phyloP scores from a whole-genome alignment of 371 early-diverging fungal species.

The Mucor circinelloides region DNA sequence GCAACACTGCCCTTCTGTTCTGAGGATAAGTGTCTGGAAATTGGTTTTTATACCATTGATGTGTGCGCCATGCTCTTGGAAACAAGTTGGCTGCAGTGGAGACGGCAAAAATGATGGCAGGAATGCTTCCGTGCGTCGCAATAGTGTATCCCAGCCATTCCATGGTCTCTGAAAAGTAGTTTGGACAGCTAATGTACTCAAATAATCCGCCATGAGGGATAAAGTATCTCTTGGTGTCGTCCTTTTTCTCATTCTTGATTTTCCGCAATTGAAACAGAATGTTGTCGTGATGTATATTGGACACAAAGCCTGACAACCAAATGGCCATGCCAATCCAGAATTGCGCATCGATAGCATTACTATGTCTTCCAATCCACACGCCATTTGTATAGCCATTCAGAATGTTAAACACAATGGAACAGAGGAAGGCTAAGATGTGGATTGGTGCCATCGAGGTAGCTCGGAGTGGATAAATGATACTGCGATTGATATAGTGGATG shows the following conservation, averaged over 20 bases:
- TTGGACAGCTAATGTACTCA: constrained; percentile 62
- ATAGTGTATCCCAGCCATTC: constrained; percentile 72
- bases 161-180: constrained; percentile 62
- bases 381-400: constrained; percentile 70
- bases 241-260: constrained; percentile 5
- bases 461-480: constrained; percentile 56
- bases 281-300: constrained; percentile 62
- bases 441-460: constrained; percentile 56
- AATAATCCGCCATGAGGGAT: constrained; percentile 64
- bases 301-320: constrained; percentile 50
- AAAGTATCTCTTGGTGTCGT: constrained; percentile 34
- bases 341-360: neutral
- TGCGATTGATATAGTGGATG: constrained; percentile 62
- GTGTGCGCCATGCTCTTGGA: constrained; percentile 61
- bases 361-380: constrained; percentile 43
- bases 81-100: constrained; percentile 58
- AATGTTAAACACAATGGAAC: constrained; percentile 46
- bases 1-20: constrained; percentile 62
- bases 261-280: constrained; percentile 47
- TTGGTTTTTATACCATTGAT: constrained; percentile 59
- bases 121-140: constrained; percentile 35
- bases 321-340: constrained; percentile 40
- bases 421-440: constrained; percentile 27
- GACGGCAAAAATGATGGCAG: constrained; percentile 58
- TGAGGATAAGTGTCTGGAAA: constrained; percentile 54